Conservation (phyloP, 1,284 basidiomycete genomes). For the Somion occarium region DNA sequence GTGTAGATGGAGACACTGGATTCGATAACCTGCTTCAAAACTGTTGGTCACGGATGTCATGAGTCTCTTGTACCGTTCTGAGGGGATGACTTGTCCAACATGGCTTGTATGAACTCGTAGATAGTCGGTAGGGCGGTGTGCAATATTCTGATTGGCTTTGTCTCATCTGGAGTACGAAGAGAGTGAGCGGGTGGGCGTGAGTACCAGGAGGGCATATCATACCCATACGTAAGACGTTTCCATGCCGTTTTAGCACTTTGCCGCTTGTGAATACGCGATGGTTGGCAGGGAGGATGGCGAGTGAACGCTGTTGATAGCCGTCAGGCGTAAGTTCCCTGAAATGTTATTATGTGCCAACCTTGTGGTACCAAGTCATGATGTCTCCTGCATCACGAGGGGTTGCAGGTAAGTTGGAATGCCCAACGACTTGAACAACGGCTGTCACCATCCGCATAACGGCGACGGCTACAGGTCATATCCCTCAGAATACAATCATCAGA, state of each 20-base stretch:
- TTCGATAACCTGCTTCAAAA: no score
- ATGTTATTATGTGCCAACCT: slow-evolving; percentile 41
- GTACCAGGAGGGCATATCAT: no score
- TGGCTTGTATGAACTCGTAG: slow-evolving; percentile 44
- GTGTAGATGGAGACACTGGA: no score
- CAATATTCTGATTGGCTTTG: slow-evolving; percentile 58
- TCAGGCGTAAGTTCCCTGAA: no score
- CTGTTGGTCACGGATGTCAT: not conserved
- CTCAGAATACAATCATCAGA: slow-evolving; percentile 4
- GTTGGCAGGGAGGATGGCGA: slow-evolving; percentile 55
- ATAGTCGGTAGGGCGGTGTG: slow-evolving; percentile 58
- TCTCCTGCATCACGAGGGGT: slow-evolving; percentile 47
- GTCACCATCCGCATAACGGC: slow-evolving; percentile 60
- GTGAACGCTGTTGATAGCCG: slow-evolving; percentile 52
- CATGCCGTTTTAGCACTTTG: slow-evolving; percentile 57
- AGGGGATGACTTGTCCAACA: not conserved
- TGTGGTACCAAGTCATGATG: slow-evolving; percentile 59
- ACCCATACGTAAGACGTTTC: slow-evolving; percentile 56
- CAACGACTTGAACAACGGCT: slow-evolving; percentile 75
- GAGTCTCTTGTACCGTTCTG: not conserved
- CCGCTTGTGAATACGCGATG: slow-evolving; percentile 49
- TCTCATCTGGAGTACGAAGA: slow-evolving; percentile 40
- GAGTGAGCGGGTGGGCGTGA: no score
- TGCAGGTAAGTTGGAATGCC: slow-evolving; percentile 53
- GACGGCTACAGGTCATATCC: slow-evolving; percentile 26